These are phyloP conservation scores for Hericium erinaceus DNA, from an alignment of 768 basidiomycete species.

Conservation along the genomic window DNA sequence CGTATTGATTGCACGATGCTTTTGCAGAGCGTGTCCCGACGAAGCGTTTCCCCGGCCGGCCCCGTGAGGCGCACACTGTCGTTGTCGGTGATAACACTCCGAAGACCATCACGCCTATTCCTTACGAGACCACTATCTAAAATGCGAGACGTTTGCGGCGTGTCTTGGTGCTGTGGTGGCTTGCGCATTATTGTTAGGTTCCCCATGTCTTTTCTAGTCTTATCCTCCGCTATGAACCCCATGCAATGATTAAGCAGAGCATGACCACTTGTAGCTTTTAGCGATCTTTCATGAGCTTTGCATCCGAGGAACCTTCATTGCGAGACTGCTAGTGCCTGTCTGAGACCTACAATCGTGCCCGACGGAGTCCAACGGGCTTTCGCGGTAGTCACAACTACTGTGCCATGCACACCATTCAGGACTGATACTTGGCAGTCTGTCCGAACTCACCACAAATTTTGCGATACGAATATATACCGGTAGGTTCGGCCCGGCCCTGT, in stretches of 20 bases:
- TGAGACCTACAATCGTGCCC: too few relatives aligned
- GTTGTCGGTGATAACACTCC: slow-evolving; percentile 65
- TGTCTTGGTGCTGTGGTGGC: neutral
- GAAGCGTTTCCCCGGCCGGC: slow-evolving; percentile 78
- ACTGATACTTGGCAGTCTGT: too few relatives aligned
- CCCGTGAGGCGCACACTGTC: slow-evolving; percentile 73
- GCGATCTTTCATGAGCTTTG: neutral
- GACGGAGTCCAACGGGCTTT: too few relatives aligned
- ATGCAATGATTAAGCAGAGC: slow-evolving; percentile 2
- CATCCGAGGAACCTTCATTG: neutral
- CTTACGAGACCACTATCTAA: slow-evolving; percentile 97
- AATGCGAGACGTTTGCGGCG: neutral
- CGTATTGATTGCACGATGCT: neutral
- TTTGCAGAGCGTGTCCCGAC: slow-evolving; percentile 65
- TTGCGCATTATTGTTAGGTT: neutral
- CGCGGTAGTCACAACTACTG: too few relatives aligned
- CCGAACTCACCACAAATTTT: too few relatives aligned
- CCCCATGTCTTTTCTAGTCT: neutral
- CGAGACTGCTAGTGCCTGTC: too few relatives aligned
- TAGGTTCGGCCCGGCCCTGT: too few relatives aligned
- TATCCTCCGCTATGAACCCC: slow-evolving; percentile 2
- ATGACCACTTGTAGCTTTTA: neutral
- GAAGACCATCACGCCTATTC: slow-evolving; percentile 86
- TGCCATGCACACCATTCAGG: too few relatives aligned
- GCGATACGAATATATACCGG: too few relatives aligned